Evolutionary conservation across 352 stramenopile species (phyloP), one percentile per base, ranked within the genome.

Genomic region (Globisporangium mamillatum): DNA sequence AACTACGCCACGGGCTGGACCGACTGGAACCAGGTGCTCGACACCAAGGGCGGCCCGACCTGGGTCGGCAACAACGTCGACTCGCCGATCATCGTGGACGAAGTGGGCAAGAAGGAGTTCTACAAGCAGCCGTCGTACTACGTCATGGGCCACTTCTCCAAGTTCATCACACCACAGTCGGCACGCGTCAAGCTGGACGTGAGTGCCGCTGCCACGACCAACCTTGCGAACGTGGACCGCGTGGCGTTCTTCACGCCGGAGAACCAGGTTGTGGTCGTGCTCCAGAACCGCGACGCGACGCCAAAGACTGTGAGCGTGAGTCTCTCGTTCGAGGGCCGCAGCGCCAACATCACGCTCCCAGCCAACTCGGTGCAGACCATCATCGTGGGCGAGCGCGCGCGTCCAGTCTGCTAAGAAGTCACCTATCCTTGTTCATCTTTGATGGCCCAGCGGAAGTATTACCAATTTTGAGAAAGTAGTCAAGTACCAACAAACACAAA

Each of bases 21-120:
- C 32, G 88, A 97, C 77, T 97, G 90, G 88, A 97, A 97, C 67
- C 60, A 97, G 34, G 72, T 84, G 62, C 80, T 98, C n/a, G 79
- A 92, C 73, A 82, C 73, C 36, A 76, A 62, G 9, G 82, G 82
- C 50, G 92, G 90, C 0, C 92, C 92, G 5, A 94, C 84, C 48
- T 93, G 90, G 81, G 72, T 80, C 24, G 60, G 74, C 27, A 95
- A 96, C 66, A 24, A 75, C 6, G 74, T 90, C 24, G 89, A 96
- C 52, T 73, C 86, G 16, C 85, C 88, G 0, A 91, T 96, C 64
- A 60, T 95, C 25, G 71, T 91, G 0, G 81, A 91, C 59, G 79
- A 92, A 65, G 67, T 77, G 41, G 67, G 70, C 20, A 77, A 79
- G 64, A 50, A 41, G 12, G 78, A 93, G 67, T 90, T 97, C 68